Percentiles rank a stretch among this genome's conserved stretches.
phyloP scores from a whole-genome alignment of 2,329 filamentous ascomycete genomes.

The Rosellinia necatrix region DNA sequence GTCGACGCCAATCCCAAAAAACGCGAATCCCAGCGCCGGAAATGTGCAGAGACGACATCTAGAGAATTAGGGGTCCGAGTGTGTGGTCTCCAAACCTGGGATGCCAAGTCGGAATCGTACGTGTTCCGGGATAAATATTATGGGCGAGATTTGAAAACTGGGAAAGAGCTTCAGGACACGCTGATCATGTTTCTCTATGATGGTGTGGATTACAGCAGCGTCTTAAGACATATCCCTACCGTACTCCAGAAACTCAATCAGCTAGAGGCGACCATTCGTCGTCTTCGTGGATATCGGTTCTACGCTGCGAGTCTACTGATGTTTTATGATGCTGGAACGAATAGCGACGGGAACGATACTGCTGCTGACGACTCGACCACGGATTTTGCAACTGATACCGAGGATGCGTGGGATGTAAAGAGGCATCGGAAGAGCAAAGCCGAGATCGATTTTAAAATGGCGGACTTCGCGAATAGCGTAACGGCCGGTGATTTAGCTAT shows the following conservation, averaged over 20 bases:
- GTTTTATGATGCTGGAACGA: constrained; percentile 87
- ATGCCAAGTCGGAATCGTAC: constrained; percentile 79
- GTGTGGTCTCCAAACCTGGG: constrained; percentile 96
- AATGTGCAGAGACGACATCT: constrained; percentile 91
- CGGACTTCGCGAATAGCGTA: constrained; percentile 97
- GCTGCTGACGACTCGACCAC: constrained; percentile 62
- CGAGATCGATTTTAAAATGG: constrained; percentile 91
- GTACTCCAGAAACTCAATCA: constrained; percentile 83
- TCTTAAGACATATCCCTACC: constrained; percentile 83
- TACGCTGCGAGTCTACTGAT: constrained; percentile 95
- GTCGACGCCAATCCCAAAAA: constrained; percentile 92
- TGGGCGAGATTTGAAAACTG: constrained; percentile 84
- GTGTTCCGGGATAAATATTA: constrained; percentile 99
- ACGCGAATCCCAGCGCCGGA: constrained; percentile 87
- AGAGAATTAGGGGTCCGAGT: constrained; percentile 88
- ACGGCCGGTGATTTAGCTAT: constrained; percentile 77
- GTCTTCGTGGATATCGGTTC: constrained; percentile 84
- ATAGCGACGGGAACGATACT: constrained; percentile 57
- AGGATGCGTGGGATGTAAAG: constrained; percentile 50
- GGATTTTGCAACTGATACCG: constrained; percentile 62
- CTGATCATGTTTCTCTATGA: constrained; percentile 91
- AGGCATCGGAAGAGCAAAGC: constrained; percentile 55
- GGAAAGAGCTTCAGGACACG: constrained; percentile 85
- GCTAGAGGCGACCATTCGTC: constrained; percentile 81
- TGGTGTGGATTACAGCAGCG: constrained; percentile 78